Evolutionary conservation across 2,329 filamentous ascomycete species (phyloP).

Genomic region (Lasiodiplodia citricola): DNA sequence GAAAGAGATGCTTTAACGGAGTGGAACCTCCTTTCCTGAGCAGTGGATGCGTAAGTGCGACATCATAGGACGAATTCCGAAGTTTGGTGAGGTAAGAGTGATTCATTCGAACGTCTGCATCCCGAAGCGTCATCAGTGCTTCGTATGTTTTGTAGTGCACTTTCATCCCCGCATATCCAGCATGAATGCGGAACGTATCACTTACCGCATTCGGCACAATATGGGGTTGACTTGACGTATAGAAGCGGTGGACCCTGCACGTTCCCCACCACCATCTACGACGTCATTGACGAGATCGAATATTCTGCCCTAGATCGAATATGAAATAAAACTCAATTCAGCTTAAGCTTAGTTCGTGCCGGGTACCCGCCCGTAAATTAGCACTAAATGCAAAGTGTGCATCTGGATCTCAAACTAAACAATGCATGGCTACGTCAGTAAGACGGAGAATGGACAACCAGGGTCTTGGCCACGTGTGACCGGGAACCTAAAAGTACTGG

Average conservation of each 20-base stretch:
- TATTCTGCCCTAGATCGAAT: neutral
- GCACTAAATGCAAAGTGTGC: neutral
- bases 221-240: neutral
- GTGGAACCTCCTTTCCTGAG: too few relatives aligned
- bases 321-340: neutral
- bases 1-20: too few relatives aligned
- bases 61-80: too few relatives aligned
- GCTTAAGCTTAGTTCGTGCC: neutral
- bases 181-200: neutral
- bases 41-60: too few relatives aligned
- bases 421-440: neutral
- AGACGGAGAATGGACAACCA: neutral
- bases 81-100: neutral
- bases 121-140: neutral
- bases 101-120: neutral
- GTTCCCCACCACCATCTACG: neutral
- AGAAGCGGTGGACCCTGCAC: neutral
- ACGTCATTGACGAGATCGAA: neutral
- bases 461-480: neutral
- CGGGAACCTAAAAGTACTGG: neutral
- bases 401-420: neutral
- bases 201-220: neutral
- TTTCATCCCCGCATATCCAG: neutral
- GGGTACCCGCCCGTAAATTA: neutral
- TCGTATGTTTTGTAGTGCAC: neutral